Base-by-base conservation (phyloP, 2,329 filamentous ascomycete genomes). In the Botrytis fabae region DNA sequence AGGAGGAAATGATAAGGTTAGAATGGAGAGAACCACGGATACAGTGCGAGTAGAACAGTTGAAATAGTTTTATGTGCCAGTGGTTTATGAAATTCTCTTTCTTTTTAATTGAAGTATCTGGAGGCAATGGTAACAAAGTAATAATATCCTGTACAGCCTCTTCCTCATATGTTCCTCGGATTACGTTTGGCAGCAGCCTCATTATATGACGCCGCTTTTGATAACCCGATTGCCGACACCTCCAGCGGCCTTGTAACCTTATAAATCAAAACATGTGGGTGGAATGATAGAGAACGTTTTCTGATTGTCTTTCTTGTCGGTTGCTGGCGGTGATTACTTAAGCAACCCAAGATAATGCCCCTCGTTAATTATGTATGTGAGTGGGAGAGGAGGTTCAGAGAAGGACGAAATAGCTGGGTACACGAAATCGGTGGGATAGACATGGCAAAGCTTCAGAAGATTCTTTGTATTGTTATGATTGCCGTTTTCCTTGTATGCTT, bases 151-250 rank as follows among this genome's bases (percentile, higher is more conserved):
- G 20, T 63, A 62, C 57, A 70, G 54, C 57, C 57, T 70, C 68
- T 70, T 70, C 69, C 18, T 63, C 61, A 40, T n/a, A 42, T 48
- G 46, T 54, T 32, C 63, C 46, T 66, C 35, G 35, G 46, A 68
- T 68, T 68, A 68, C 35, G 64, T 68, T 68, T n/a, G 64, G 25
- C 38, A 32, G 66, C 51, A 64, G 68, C 66, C 66, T 69, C 54
- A 69, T 60, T 12, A 60, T 25, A 32, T 60, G 38, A 44, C 40
- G 66, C 66, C 54, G 66, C 66, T 69, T 68, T 69, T 69, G 40
- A 59, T 35, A 46, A 25, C 2, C 51, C 40, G 44, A 60, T 20
- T 42, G 35, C 64, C 25, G 64, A 54, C n/a, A 54, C 25, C n/a
- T 54, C 51, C 7, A 18, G 51, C 14, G 10, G 16, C 38, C 40